Base-by-base conservation (phyloP, 345 rosid genomes). In the Boechera retrofracta region DNA sequence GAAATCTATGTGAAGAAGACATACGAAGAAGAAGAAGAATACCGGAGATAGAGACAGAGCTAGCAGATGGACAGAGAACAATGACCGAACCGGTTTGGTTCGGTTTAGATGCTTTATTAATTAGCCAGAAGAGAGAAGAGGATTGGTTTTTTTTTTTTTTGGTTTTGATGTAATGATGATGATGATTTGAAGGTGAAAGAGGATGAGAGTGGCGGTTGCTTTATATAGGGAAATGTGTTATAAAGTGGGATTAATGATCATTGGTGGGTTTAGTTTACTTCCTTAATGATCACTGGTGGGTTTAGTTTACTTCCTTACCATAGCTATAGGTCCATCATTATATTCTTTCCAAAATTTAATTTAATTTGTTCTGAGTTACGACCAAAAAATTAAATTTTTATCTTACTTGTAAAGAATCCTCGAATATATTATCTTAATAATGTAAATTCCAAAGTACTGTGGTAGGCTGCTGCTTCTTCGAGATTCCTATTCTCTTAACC, bases 21-120 rank as follows among this genome's bases (percentile, higher is more conserved):
- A 18, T n/a, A 6, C 26, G 13, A 38, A 12, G 15, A 47, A 47
- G 38, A 55, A 67, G 7, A 36, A 64, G 45, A 18, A 55, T 78
- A 78, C 81, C 81, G 38, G 65, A 71, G 65, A 77, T 51, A 45
- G 74, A 76, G 54, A 58, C 62, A 58, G 79, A 52, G 63, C 53
- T 28, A 41, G 55, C 11, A 11, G 31, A 7, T 5, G 39, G 47
- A 58, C 44, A 54, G 65, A 61, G 8, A 44, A 76, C 69, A 61
- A 41, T 61, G 48, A 52, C 10, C 57, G 16, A 47, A 26, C 64
- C 42, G 33, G 59, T 31, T 45, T 26, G 47, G 24, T 64, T 76
- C 32, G 75, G 66, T 77, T 69, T 44, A 18, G 29, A n/a, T 32
- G 36, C 16, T 42, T 18, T 64, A 2, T 21, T 53, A 31, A n/a